Conservation (phyloP, 805 yeast species). For the Teunomyces gatunensis region DNA sequence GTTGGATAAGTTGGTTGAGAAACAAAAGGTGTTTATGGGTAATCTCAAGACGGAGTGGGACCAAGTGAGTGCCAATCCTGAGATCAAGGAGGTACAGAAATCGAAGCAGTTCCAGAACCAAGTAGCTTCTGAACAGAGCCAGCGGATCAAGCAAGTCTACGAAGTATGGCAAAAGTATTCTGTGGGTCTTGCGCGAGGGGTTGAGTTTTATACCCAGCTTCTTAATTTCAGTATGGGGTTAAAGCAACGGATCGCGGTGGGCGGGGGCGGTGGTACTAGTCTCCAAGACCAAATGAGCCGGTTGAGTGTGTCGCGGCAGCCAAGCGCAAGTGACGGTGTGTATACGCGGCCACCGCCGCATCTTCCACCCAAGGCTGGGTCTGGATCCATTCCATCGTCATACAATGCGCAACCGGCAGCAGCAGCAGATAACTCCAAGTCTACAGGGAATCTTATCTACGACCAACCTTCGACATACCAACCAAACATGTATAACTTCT, state of each 20-base stretch:
- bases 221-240: slow-evolving; percentile 21
- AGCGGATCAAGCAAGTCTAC: slow-evolving; percentile 47
- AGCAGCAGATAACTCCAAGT: background rate
- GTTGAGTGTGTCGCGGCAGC: slow-evolving; percentile 1
- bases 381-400: background rate
- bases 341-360: slow-evolving; percentile 3
- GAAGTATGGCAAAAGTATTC: slow-evolving; percentile 54
- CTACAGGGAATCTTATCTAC: slow-evolving; percentile 16
- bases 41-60: slow-evolving; percentile 31
- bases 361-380: slow-evolving; percentile 1
- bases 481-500: slow-evolving; percentile 46
- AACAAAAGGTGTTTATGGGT: slow-evolving; percentile 53
- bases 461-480: slow-evolving; percentile 44
- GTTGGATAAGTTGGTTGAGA: slow-evolving; percentile 62
- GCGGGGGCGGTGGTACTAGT: background rate
- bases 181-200: slow-evolving; percentile 61
- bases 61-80: slow-evolving; percentile 22
- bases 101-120: slow-evolving; percentile 39
- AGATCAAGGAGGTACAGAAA: slow-evolving; percentile 39
- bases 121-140: slow-evolving; percentile 28
- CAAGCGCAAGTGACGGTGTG: too few species aligned
- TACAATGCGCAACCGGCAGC: background rate
- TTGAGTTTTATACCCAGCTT: slow-evolving; percentile 58
- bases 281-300: slow-evolving; percentile 7
- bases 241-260: background rate